These are phyloP conservation scores for Nothophytophthora sp. DNA, from an alignment of 352 stramenopile species.

Conservation along the genomic window DNA sequence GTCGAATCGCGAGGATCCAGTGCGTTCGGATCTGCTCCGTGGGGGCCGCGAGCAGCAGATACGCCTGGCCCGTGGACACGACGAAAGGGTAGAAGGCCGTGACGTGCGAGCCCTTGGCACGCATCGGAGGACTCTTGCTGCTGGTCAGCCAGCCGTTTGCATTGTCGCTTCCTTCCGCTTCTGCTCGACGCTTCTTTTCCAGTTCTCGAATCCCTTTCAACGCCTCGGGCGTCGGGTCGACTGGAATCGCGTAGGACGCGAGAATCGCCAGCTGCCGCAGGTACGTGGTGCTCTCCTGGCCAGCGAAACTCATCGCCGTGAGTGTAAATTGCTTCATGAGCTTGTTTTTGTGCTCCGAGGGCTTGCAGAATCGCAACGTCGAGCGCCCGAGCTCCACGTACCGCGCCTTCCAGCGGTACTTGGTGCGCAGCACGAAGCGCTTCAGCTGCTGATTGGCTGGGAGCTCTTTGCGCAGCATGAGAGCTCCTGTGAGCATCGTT, in stretches of 20 bases:
- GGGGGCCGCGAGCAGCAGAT: conserved; percentile 45
- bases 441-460: conserved; percentile 48
- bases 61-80: conserved; percentile 53
- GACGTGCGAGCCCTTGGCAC: conserved; percentile 14
- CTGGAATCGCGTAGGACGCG: conserved; percentile 42
- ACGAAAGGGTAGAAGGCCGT: conserved; percentile 54
- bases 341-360: conserved; percentile 37
- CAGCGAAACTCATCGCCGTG: conserved; percentile 48
- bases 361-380: conserved; percentile 55
- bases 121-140: conserved; percentile 9
- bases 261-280: conserved; percentile 37
- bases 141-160: conserved; percentile 2
- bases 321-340: conserved; percentile 76
- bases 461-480: conserved; percentile 64
- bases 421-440: conserved; percentile 51
- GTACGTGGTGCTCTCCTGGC: conserved; percentile 58
- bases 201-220: conserved; percentile 26
- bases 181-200: conserved; percentile 31
- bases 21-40: conserved; percentile 52
- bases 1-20: conserved; percentile 62
- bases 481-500: conserved; percentile 46
- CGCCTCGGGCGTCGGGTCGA: conserved; percentile 32
- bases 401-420: conserved; percentile 66
- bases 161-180: conserved; percentile 23
- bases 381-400: conserved; percentile 60